A percentile compares a stretch with the other conserved stretches of the same genome.
phyloP scores from a whole-genome alignment of 495 filamentous ascomycete genomes.

The Penicillium coffeae region DNA sequence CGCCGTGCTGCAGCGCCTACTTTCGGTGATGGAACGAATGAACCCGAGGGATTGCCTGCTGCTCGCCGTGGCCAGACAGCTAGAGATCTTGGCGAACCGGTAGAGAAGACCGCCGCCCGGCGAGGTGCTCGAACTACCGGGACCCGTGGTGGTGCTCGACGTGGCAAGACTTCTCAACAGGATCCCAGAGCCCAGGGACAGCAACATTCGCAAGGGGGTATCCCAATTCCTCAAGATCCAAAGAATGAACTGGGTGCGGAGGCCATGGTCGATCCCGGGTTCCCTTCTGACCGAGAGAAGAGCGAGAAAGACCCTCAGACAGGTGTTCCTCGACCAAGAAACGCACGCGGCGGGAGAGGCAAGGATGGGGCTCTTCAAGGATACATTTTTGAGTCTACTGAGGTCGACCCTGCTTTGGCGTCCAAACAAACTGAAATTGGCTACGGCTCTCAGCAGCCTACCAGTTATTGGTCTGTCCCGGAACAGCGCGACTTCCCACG shows the following conservation, averaged over 20 bases:
- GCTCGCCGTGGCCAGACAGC: constrained; percentile 45
- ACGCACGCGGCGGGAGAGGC: constrained; percentile 28
- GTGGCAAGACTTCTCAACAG: constrained; percentile 33
- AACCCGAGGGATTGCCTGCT: constrained; percentile 39
- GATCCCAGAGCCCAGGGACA: constrained; percentile 26
- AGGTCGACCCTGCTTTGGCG: constrained; percentile 31
- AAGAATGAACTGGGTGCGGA: constrained; percentile 35
- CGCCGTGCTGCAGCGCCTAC: constrained; percentile 66
- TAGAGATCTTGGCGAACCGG: constrained; percentile 46
- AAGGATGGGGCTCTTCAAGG: constrained; percentile 28
- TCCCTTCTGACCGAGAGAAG: constrained; percentile 20
- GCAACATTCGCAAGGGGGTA: constrained; percentile 18
- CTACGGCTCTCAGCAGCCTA: constrained; percentile 59
- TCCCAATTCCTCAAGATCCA: constrained; percentile 15
- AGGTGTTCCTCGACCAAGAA: constrained; percentile 23
- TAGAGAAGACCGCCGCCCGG: constrained; percentile 53
- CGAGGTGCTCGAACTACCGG: constrained; percentile 44
- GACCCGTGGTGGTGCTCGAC: constrained; percentile 34
- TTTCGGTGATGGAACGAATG: constrained; percentile 57
- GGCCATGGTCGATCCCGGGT: constrained; percentile 18
- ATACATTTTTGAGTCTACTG: constrained; percentile 41
- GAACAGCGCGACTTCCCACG: constrained; percentile 80
- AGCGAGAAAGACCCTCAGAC: constrained; percentile 24
- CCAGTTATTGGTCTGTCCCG: constrained; percentile 96
- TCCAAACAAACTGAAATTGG: constrained; percentile 29